phyloP scores from a whole-genome alignment of 148 eudicot genomes.

The Dianthus caryophyllus region DNA sequence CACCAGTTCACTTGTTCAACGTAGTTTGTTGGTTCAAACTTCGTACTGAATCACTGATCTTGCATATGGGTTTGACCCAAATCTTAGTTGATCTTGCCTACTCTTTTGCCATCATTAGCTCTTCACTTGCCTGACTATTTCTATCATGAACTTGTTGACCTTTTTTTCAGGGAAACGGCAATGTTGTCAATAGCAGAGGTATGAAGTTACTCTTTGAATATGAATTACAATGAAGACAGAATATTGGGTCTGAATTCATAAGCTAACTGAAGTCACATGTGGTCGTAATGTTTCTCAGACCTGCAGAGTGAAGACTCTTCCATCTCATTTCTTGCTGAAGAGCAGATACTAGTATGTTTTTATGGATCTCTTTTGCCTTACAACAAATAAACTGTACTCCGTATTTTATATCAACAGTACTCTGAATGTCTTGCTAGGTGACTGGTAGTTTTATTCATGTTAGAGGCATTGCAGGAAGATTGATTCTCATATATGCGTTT shows the following conservation, averaged over 20 bases:
- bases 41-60: background rate
- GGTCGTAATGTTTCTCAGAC: constrained; percentile 32
- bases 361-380: background rate
- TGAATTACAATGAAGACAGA: background rate
- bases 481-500: background rate
- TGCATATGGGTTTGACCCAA: constrained; percentile 1
- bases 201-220: background rate
- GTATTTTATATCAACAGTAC: background rate
- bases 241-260: background rate
- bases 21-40: background rate
- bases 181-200: constrained; percentile 29
- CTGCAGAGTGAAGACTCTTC: constrained; percentile 54
- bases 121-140: background rate
- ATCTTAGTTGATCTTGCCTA: constrained; percentile 3
- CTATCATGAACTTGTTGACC: constrained; percentile 10
- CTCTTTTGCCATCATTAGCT: background rate
- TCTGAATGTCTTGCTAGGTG: background rate
- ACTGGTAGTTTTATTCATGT: background rate
- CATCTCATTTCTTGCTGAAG: constrained; percentile 69
- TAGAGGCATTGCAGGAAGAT: background rate
- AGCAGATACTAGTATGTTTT: constrained; percentile 80
- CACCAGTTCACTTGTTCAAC: background rate
- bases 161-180: constrained; percentile 23
- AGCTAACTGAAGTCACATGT: background rate
- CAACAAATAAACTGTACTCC: background rate